phyloP scores from a whole-genome alignment of 2,329 filamentous ascomycete genomes.

The Hypoxylon sp. region DNA sequence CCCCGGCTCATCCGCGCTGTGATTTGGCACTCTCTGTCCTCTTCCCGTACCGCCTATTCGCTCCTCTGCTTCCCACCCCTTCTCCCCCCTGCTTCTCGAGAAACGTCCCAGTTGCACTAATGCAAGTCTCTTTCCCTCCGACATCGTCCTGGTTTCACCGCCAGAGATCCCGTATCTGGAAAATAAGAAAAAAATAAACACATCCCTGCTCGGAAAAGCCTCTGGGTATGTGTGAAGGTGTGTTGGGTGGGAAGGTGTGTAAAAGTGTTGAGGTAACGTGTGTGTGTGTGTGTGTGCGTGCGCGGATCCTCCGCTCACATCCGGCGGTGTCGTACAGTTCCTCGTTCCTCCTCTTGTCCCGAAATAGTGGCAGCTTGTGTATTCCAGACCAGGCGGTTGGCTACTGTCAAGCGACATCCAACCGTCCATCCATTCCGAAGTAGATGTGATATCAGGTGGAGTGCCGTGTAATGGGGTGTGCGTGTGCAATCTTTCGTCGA shows the following conservation, averaged over 20 bases:
- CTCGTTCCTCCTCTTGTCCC: background rate
- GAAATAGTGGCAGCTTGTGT: background rate
- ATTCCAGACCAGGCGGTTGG: background rate
- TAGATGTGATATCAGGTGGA: background rate
- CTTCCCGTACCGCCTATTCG: background rate
- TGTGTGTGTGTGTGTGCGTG: no score
- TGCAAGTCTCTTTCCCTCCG: background rate
- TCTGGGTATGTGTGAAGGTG: constrained; percentile 15
- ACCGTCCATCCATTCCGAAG: background rate
- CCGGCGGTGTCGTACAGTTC: no score
- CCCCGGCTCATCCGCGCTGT: constrained; percentile 19
- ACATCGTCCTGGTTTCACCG: background rate
- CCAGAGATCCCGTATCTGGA: background rate
- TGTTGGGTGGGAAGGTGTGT: no score
- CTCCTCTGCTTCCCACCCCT: background rate
- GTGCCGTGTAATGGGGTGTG: background rate
- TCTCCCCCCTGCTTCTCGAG: background rate
- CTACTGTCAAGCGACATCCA: background rate
- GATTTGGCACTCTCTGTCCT: background rate
- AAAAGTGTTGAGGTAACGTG: no score
- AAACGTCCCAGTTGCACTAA: background rate
- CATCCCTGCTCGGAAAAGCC: constrained; percentile 27
- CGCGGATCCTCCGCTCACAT: constrained; percentile 1
- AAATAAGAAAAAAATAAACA: background rate
- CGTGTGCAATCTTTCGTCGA: background rate